These are phyloP conservation scores for Nephelium lappaceum DNA, from an alignment of 345 rosid genomes.

Conservation along the genomic window DNA sequence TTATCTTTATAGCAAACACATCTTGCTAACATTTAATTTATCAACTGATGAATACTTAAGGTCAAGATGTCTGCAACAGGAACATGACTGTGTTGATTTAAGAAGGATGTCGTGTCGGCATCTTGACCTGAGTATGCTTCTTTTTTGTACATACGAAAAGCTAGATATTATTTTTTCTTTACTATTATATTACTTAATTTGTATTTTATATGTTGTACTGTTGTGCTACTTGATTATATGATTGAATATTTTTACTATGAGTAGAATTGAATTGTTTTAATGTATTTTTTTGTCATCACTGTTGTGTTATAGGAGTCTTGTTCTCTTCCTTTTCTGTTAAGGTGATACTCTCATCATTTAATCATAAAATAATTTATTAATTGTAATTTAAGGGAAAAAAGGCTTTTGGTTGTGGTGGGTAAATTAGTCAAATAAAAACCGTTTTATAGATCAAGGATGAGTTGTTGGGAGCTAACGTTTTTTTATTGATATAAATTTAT, in stretches of 20 bases:
- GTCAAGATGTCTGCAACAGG: neutral
- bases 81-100: neutral
- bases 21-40: neutral
- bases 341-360: neutral
- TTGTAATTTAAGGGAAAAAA: neutral
- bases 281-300: neutral
- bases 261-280: neutral
- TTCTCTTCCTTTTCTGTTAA: neutral
- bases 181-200: neutral
- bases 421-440: neutral
- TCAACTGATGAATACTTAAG: neutral
- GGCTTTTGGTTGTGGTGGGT: neutral
- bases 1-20: conserved; percentile 16
- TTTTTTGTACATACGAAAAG: neutral
- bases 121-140: neutral
- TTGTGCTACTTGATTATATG: neutral
- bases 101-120: conserved; percentile 1
- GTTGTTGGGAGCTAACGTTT: neutral
- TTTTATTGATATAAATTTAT: neutral
- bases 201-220: neutral
- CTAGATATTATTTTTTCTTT: neutral
- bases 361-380: neutral
- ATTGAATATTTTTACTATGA: neutral
- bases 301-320: neutral
- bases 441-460: neutral